Evolutionary conservation across 2,329 filamentous ascomycete species (phyloP).

Genomic region (Hypoxylon sp.): DNA sequence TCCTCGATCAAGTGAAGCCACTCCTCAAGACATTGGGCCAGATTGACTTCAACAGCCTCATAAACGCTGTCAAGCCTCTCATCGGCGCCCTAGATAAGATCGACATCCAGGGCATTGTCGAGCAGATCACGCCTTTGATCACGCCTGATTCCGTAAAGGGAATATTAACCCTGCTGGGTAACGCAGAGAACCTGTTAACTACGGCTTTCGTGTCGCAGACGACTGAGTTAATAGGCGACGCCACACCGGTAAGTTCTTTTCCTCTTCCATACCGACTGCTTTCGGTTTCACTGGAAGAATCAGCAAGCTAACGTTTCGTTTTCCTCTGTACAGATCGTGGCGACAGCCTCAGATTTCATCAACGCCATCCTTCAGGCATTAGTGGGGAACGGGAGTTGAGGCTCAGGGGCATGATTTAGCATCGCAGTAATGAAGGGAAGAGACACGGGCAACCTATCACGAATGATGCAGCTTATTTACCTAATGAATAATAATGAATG

Average conservation of each 20-base stretch:
- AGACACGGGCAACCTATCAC: slow-evolving; percentile 33
- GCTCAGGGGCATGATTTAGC: neutral
- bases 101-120: slow-evolving; percentile 56
- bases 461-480: slow-evolving; percentile 38
- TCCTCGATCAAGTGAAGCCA: slow-evolving; percentile 56
- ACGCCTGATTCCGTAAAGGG: slow-evolving; percentile 58
- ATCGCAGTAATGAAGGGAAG: slow-evolving; percentile 38
- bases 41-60: slow-evolving; percentile 55
- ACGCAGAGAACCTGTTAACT: slow-evolving; percentile 58
- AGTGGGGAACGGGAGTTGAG: slow-evolving; percentile 34
- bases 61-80: slow-evolving; percentile 56
- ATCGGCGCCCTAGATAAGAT: slow-evolving; percentile 57
- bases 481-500: slow-evolving; percentile 50
- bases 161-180: slow-evolving; percentile 56
- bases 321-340: slow-evolving; percentile 46
- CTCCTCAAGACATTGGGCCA: slow-evolving; percentile 56
- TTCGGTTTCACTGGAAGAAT: neutral
- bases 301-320: slow-evolving; percentile 25
- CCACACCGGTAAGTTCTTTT: slow-evolving; percentile 57
- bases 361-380: slow-evolving; percentile 52
- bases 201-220: slow-evolving; percentile 60
- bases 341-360: slow-evolving; percentile 52
- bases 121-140: slow-evolving; percentile 58
- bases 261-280: neutral
- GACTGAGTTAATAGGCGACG: slow-evolving; percentile 60